Evolutionary conservation across 1,139 yeast species (phyloP), one percentile per base, ranked within the genome.

Genomic region (Hemisphaericaspora subhashii): DNA sequence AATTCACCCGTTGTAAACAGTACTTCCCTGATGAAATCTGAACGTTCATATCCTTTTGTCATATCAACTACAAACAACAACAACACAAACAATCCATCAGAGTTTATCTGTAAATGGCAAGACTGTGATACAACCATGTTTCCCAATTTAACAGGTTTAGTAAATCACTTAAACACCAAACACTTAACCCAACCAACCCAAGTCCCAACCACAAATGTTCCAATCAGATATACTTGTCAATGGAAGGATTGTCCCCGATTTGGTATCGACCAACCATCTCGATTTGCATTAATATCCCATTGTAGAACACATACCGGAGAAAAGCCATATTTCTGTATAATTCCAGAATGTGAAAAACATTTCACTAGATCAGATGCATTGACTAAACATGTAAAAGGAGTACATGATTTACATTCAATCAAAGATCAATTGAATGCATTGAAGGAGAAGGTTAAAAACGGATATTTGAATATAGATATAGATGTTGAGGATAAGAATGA

Each of bases 221-320:
- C 64, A 12, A 45, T 69, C 14, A 71, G 72, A 38, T 78, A 79
- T 50, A 57, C 72, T 4, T 83, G 89, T 50, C 76, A 70, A 38
- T 83, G 89, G 89, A 73, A 67, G 34, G 76, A 71, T 8, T 83
- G 90, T 54, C 58, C 73, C 5, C 54, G 83, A 11, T 68, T 64
- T 40, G 83, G 83, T 2, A 57, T 72, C 1, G 68, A 69, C 28
- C 85, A 80, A 52, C 79, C 83, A 3, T 73, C 82, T 6, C 56
- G 82, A 41, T 74, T 77, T 58, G 83, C 83, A 1, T 66, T 83
- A 24, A 69, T 80, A 1, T 69, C 83, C 0, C 90, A 83, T 53
- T 66, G 83, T 51, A 59, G 87, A 37, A 68, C 79, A 2, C 90
- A 83, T 54, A 78, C 86, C 0, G 83, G 85, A 0, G 86, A 81